These are phyloP conservation scores for Artemisia princeps DNA, from an alignment of 140 eudicot genomes.

Conservation along the genomic window DNA sequence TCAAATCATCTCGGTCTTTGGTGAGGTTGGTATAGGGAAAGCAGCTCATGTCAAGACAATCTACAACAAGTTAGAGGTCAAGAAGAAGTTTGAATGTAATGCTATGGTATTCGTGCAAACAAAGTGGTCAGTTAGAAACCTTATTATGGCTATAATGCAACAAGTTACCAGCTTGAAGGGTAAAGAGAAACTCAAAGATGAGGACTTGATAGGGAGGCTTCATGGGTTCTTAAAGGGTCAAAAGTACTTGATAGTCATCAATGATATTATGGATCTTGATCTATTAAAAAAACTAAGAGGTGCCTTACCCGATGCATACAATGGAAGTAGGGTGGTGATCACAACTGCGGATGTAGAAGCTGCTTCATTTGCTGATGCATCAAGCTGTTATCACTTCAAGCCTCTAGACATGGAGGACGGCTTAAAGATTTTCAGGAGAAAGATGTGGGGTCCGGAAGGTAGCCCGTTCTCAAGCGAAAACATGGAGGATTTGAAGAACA, in stretches of 20 bases:
- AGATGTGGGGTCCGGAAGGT: slow-evolving; percentile 24
- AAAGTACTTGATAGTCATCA: slow-evolving; percentile 28
- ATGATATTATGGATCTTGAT: slow-evolving; percentile 17
- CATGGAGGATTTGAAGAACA: slow-evolving; percentile 25
- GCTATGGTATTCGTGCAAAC: slow-evolving; percentile 16
- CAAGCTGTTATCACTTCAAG: slow-evolving; percentile 27
- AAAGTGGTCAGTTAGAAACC: slow-evolving; percentile 21
- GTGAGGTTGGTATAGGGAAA: slow-evolving; percentile 26
- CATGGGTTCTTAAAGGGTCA: slow-evolving; percentile 23
- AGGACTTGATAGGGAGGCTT: slow-evolving; percentile 20
- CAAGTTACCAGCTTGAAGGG: slow-evolving; percentile 27
- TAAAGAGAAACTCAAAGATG: slow-evolving; percentile 28
- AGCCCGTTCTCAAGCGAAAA: slow-evolving; percentile 20
- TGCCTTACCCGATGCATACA: slow-evolving; percentile 25
- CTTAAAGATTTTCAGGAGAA: slow-evolving; percentile 22
- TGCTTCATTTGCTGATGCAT: slow-evolving; percentile 29
- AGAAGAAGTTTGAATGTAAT: slow-evolving; percentile 20
- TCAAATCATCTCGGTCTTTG: slow-evolving; percentile 25
- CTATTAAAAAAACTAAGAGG: slow-evolving; percentile 22
- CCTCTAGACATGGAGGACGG: slow-evolving; percentile 34
- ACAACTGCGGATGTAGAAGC: slow-evolving; percentile 29
- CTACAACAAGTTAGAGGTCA: slow-evolving; percentile 22
- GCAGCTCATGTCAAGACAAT: slow-evolving; percentile 23
- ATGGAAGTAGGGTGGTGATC: slow-evolving; percentile 32
- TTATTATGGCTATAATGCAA: slow-evolving; percentile 26